Evolutionary conservation across 1,139 yeast genomes (phyloP), one percentile per base, ranked within the genome.

Genomic region (Geotrichum klebahnii): DNA sequence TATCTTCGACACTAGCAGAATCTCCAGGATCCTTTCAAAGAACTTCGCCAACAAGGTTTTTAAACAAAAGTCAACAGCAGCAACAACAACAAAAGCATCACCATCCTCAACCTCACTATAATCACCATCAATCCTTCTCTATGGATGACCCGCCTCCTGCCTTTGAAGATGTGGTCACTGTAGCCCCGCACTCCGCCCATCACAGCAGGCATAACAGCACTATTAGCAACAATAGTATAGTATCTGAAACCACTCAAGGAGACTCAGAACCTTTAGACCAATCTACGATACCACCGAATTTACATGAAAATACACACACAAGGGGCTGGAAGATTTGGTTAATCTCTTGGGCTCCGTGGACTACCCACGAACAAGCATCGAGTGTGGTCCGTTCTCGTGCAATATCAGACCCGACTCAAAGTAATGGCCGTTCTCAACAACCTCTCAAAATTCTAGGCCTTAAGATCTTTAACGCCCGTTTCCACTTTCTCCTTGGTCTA

Each of bases 391-490:
- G 31, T 12, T 24, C 31, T 36, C 45, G 44, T n/a, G 37, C 47
- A 9, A 29, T 47, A 36, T 44, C 59, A 28, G 53, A 50, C 38
- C 48, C 55, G 12, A 45, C 58, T 42, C 35, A 51, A 48, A 29
- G 26, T 46, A 46, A 53, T 23, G 47, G 46, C 23, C 51, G 48
- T 5, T 55, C 53, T 38, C 54, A 54, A 26, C 57, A 58, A 32
- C 62, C 67, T 29, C 67, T 83, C 44, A 83, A 82, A 61, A 71
- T 72, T 38, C 66, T 83, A 38, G 90, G 90, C 0, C 70, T 83
- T 50, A 79, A 79, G 59, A 77, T 84, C 53, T 71, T 87, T 52
- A 83, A 82, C 57, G 87, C 94, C 1, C 74, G 81, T 54, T 90
- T 86, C 59, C 95, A 86, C 62, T 77, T 85, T 57, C 75, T 85